A percentile compares a stretch with the other conserved stretches of the same genome.
phyloP scores from a whole-genome alignment of 164 flowering plant species.

The Sextonia rubra region DNA sequence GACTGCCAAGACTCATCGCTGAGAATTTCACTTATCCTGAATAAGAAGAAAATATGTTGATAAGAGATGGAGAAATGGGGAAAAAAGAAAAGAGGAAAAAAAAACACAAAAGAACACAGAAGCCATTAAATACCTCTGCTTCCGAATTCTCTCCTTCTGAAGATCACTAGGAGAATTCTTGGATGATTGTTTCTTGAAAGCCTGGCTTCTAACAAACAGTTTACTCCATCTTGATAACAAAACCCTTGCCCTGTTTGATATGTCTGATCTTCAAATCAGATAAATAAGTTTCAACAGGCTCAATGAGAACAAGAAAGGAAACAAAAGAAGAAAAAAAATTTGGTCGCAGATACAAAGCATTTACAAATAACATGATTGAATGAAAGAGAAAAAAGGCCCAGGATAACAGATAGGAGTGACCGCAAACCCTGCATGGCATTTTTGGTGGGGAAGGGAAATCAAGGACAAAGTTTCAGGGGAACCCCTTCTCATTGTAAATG shows the following conservation, averaged over 20 bases:
- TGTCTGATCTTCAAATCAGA: conserved; percentile 96
- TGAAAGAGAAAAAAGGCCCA: too few relatives aligned
- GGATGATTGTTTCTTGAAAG: conserved; percentile 51
- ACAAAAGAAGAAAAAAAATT: background rate
- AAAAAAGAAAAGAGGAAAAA: background rate
- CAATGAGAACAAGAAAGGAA: background rate
- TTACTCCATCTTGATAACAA: conserved; percentile 88
- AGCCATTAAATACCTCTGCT: conserved; percentile 49
- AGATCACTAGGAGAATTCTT: conserved; percentile 30
- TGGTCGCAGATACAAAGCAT: background rate
- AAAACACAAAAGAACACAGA: background rate
- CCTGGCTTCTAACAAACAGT: conserved; percentile 62
- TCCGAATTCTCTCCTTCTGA: conserved; percentile 50
- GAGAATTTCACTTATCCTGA: conserved; percentile 69
- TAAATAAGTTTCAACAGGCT: conserved; percentile 50
- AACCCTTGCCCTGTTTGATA: conserved; percentile 94
- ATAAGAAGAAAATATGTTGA: conserved; percentile 15
- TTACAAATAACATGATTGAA: background rate
- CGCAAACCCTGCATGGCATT: too few relatives aligned
- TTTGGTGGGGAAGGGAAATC: too few relatives aligned
- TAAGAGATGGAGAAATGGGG: background rate
- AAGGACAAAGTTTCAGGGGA: too few relatives aligned
- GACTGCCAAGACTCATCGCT: conserved; percentile 58
- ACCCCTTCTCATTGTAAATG: too few relatives aligned
- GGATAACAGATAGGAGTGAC: too few relatives aligned